These are phyloP conservation scores for Saccharum hybrid DNA, from an alignment of 202 grass and related monocot genomes.

Conservation along the genomic window DNA sequence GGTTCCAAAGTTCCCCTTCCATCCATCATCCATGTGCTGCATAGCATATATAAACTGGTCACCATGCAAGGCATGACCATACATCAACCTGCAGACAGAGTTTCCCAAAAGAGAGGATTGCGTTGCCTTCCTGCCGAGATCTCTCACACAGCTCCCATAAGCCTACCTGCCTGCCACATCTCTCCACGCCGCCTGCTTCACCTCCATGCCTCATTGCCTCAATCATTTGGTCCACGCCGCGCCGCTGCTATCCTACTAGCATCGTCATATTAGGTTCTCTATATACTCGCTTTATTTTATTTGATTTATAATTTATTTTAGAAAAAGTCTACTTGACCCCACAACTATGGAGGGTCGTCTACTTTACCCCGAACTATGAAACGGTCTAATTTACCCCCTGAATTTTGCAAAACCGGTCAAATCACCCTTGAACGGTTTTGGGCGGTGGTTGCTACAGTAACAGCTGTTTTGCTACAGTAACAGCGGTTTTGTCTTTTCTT, in stretches of 20 bases:
- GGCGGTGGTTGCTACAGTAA: too few relatives aligned
- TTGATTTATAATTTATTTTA: neutral
- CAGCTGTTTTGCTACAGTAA: too few relatives aligned
- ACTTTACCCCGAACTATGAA: too few relatives aligned
- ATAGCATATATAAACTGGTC: neutral
- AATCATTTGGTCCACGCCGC: conserved; percentile 40
- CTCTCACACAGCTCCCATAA: conserved; percentile 1
- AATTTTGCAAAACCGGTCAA: too few relatives aligned
- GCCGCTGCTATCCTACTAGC: neutral
- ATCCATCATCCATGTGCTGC: neutral
- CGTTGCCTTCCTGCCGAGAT: neutral
- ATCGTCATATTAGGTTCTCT: conserved; percentile 27
- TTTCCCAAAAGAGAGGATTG: neutral
- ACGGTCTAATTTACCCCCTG: too few relatives aligned
- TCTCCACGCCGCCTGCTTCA: neutral
- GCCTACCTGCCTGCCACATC: neutral
- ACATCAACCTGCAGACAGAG: neutral
- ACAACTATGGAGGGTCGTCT: too few relatives aligned
- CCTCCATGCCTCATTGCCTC: neutral
- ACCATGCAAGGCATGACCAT: neutral
- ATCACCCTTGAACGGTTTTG: too few relatives aligned
- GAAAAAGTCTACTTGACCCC: too few relatives aligned
- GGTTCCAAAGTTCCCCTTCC: neutral
- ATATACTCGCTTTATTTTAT: neutral
- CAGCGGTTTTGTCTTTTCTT: too few relatives aligned